Evolutionary conservation across 495 filamentous ascomycete species (phyloP), one percentile per base, ranked within the genome.

Genomic region (Podospora pseudoanserina): DNA sequence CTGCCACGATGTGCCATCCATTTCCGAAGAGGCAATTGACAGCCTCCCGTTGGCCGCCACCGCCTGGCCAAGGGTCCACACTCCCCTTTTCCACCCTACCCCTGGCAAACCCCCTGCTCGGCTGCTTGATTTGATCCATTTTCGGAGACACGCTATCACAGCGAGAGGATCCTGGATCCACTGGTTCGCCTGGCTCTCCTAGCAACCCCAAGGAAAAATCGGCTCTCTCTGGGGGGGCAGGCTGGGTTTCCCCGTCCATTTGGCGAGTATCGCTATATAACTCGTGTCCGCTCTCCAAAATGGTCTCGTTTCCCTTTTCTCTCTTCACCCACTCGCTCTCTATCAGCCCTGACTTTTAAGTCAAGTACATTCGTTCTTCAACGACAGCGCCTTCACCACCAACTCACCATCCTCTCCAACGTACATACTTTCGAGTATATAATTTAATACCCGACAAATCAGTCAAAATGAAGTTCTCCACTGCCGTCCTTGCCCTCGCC

Each of bases 401-500:
- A 64, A 7, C 65, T 58, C 65, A 53, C 57, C 57, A 60, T 64
- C 19, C 27, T 61, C 63, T 61, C 63, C 54, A 70, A 75, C 72
- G n/a, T 54, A 68, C 64, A 69, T 69, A 69, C 75, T 74, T 72
- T 70, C 74, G 75, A 82, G 75, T 81, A 79, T 76, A 76, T 81
- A 79, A 75, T 77, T 74, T 72, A 70, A 72, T 73, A 72, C 76
- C 78, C 81, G 76, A 79, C 78, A 79, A 78, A 75, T 76, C 79
- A 74, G 77, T 87, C 90, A 94, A 90, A 79, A 97, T 97, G 93
- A 92, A 92, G 90, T 92, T 91, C 90, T 85, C 90, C 73, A 75
- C 77, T 72, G 76, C 80, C 78, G 75, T 85, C 78, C 83, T 87
- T 79, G 82, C 88, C 72, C 81, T 86, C 79, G 86, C 86, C 79